These are phyloP conservation scores for Diplocarpon mali DNA, from an alignment of 2,329 filamentous ascomycete species.

Conservation along the genomic window DNA sequence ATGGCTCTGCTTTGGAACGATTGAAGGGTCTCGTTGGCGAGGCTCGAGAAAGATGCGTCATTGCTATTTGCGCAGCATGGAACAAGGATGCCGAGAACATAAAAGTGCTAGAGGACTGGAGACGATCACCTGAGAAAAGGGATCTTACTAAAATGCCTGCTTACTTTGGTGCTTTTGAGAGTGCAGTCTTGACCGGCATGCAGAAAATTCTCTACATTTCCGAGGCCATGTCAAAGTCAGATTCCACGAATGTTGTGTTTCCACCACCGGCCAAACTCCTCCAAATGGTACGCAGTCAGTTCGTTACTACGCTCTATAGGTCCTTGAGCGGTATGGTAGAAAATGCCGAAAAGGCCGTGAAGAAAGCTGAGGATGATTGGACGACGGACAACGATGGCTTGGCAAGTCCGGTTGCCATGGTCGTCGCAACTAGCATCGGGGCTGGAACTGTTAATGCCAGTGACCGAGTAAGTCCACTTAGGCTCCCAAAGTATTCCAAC, in stretches of 20 bases:
- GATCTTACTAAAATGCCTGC: constrained; percentile 88
- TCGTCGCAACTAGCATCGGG: constrained; percentile 31
- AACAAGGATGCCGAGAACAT: constrained; percentile 87
- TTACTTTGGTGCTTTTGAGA: constrained; percentile 77
- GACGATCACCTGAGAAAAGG: constrained; percentile 64
- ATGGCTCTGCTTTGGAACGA: constrained; percentile 53
- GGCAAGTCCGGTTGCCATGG: constrained; percentile 23
- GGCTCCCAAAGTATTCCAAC: constrained; percentile 13
- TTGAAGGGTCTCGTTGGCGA: constrained; percentile 65
- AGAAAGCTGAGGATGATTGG: constrained; percentile 38
- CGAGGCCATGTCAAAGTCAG: constrained; percentile 68
- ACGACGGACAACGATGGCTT: constrained; percentile 25
- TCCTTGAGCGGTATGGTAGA: constrained; percentile 93
- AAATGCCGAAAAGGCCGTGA: constrained; percentile 71
- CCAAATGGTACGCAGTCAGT: constrained; percentile 83
- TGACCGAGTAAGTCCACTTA: constrained; percentile 35
- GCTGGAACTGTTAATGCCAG: constrained; percentile 40
- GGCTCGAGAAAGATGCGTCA: constrained; percentile 74
- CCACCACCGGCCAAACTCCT: constrained; percentile 79
- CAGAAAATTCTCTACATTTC: constrained; percentile 93
- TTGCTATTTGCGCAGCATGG: constrained; percentile 83
- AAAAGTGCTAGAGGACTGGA: constrained; percentile 91
- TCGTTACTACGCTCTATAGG: constrained; percentile 89
- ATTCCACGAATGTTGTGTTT: constrained; percentile 65
- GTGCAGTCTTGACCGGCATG: constrained; percentile 69